phyloP scores from a whole-genome alignment of 305 asterid genomes.

The Fraxinus sp. region DNA sequence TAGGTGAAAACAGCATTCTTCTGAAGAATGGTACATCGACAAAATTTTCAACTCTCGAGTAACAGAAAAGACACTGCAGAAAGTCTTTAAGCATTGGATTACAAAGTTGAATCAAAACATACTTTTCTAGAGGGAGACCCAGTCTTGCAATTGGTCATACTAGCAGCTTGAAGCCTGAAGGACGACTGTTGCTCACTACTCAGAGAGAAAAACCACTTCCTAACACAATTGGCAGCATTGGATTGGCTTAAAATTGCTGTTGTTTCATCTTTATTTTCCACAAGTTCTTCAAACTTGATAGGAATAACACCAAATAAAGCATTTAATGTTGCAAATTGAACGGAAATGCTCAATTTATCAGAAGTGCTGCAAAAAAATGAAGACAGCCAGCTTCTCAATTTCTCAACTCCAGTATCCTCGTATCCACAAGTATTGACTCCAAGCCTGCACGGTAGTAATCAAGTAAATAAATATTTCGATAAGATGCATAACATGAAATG shows the following conservation, averaged over 20 bases:
- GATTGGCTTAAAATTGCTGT: conserved; percentile 30
- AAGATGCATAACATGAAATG: not conserved
- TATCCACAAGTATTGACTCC: conserved; percentile 63
- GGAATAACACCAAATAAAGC: conserved; percentile 51
- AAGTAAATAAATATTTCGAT: not conserved
- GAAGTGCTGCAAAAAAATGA: conserved; percentile 31
- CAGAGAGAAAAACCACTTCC: conserved; percentile 67
- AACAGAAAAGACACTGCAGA: not conserved
- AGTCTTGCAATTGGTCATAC: conserved; percentile 6
- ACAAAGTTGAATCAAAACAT: not conserved
- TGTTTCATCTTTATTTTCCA: conserved; percentile 24
- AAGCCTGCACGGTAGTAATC: conserved; percentile 45
- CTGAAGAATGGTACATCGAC: not conserved
- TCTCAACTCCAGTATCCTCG: conserved; percentile 51
- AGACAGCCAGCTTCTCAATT: conserved; percentile 46
- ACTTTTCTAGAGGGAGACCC: not conserved
- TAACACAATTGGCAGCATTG: conserved; percentile 36
- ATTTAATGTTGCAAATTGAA: conserved; percentile 48
- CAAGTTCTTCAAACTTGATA: conserved; percentile 44
- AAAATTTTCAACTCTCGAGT: not conserved
- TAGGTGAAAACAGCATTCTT: not conserved
- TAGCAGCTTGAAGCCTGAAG: conserved; percentile 35
- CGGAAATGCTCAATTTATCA: conserved; percentile 31
- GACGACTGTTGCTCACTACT: conserved; percentile 56
- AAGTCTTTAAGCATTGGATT: not conserved